Evolutionary conservation across 805 yeast genomes (phyloP), one percentile per base, ranked within the genome.

Genomic region (Brettanomyces naardenensis): DNA sequence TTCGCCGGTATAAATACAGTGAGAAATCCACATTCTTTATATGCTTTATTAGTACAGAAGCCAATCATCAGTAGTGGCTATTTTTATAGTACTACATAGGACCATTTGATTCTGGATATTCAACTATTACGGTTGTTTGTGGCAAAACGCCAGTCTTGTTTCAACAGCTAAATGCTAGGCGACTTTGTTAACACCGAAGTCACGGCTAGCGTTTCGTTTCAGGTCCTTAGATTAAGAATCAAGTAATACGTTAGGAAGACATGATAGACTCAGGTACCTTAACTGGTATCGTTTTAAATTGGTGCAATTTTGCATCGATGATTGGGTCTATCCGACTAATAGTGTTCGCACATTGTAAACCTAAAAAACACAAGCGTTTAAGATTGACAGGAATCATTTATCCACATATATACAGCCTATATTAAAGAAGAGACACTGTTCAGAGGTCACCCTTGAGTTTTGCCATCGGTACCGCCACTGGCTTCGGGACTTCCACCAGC

Each of bases 11-110:
- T n/a, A n/a, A n/a, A n/a, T n/a, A n/a, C n/a, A n/a, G n/a, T n/a
- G n/a, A n/a, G n/a, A n/a, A n/a, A n/a, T n/a, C n/a, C n/a, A n/a
- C n/a, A n/a, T n/a, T n/a, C n/a, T n/a, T n/a, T n/a, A n/a, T n/a
- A n/a, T 17, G 10, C 20, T 15, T 32, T 19, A 23, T 21, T 11
- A 14, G n/a, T 20, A 23, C 11, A 10, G 25, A 25, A 25, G 7
- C 19, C 19, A 33, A 53, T 71, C 84, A 78, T 78, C 81, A 75
- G 85, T 78, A 78, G 85, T 75, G 84, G 84, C 76, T 78, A 76
- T 26, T 25, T n/a, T 76, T 75, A 74, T 56, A 56, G 11, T 27
- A 34, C 31, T 20, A 46, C 51, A 56, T 69, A 72, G 66, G 68
- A 72, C 64, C 64, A 58, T 64, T 59, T 66, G 70, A 58, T 50